Percentiles rank a stretch among this genome's conserved stretches.
These are phyloP conservation scores for Camelina laxa DNA, from an alignment of 345 rosid genomes.

Conservation along the genomic window DNA sequence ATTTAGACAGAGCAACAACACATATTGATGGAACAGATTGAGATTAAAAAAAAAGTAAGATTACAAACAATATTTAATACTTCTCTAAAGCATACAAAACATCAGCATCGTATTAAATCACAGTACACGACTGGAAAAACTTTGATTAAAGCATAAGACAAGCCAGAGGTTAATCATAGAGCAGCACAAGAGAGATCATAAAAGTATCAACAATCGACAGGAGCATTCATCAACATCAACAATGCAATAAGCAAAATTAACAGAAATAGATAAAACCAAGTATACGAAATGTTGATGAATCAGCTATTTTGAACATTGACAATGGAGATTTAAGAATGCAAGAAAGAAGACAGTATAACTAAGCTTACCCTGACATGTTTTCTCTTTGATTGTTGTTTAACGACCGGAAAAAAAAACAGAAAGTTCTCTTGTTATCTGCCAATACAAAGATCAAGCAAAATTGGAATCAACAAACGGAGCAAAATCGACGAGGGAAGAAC, in stretches of 20 bases:
- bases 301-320: background rate
- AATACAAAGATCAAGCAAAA: background rate
- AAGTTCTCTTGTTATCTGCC: constrained; percentile 30
- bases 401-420: background rate
- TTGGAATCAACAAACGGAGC: constrained; percentile 1
- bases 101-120: background rate
- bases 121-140: background rate
- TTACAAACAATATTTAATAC: background rate
- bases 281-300: background rate
- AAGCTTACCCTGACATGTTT: constrained; percentile 43
- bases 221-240: background rate
- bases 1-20: background rate
- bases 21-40: background rate
- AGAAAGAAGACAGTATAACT: background rate
- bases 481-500: background rate
- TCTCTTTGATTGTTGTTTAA: constrained; percentile 22
- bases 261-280: background rate
- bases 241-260: background rate
- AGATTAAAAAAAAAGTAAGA: background rate
- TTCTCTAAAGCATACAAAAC: background rate
- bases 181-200: background rate
- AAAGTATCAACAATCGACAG: background rate
- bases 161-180: background rate
- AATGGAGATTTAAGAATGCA: background rate
- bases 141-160: no score